Evolutionary conservation across 192 early-diverging fungal genomes (phyloP), one percentile per base, ranked within the genome.

Genomic region (Gonapodya sp.): DNA sequence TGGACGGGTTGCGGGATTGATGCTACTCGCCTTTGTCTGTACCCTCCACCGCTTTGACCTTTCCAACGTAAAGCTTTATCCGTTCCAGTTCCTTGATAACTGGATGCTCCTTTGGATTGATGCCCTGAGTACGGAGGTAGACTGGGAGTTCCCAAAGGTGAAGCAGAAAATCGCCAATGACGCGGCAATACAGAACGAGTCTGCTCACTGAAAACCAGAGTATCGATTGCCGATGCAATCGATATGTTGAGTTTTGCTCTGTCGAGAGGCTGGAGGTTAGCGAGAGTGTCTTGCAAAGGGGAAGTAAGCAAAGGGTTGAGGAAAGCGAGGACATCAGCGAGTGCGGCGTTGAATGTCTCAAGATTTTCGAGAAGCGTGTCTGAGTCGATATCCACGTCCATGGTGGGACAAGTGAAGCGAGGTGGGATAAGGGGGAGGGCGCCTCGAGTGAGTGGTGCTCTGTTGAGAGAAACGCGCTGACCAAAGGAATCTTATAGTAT

Each of bases 191-290:
- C 46, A 8, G 8, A 64, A 16, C 46, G 8, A 8, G 75, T 31
- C 75, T 18, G 34, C 75, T 16, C 18, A 77, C 75, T 33, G 31
- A 32, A 77, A 34, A 31, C 14, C 8, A 77, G 2, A 14, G 75
- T 77, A 18, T 18, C 75, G 75, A 77, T 77, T 16, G 75, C 18
- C 30, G 34, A 77, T 2, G 8, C 2, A 2, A 77, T 8, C 30
- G 75, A 8, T 14, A 34, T 32, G 75, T 18, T 16, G 18, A 77
- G 75, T 31, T 77, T 77, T 8, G 75, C 75, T 8, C 30, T 32
- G 14, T 77, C 75, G 75, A 77, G 75, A 2, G 75, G 75, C 2
- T 77, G 75, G 18, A 77, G 75, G 75, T 77, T 33, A 8, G 2
- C 8, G 18, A 77, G 34, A 2, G 18, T 18, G 75, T 77, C 75